phyloP scores from a whole-genome alignment of 129 eudicot genomes.

The Pittosporum tobira region DNA sequence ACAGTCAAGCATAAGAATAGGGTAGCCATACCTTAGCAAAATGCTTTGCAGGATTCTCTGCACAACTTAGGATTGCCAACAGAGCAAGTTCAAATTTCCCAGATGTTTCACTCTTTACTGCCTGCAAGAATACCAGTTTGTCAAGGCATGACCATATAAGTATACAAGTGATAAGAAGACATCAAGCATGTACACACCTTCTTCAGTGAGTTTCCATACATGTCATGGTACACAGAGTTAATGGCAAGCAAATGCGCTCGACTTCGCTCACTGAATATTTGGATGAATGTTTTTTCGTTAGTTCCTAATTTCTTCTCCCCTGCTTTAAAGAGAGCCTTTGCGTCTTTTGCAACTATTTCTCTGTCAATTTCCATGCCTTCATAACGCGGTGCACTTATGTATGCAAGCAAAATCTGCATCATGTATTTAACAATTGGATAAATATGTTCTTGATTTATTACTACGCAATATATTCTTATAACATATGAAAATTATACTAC shows the following conservation, averaged over 20 bases:
- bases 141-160: background rate
- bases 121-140: constrained; percentile 27
- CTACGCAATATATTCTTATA: too few species aligned
- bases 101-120: constrained; percentile 55
- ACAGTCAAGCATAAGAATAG: background rate
- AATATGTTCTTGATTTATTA: too few species aligned
- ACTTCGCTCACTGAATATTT: constrained; percentile 48
- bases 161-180: background rate
- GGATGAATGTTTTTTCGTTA: constrained; percentile 36
- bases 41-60: constrained; percentile 44
- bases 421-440: constrained; percentile 2
- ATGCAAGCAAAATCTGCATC: constrained; percentile 59
- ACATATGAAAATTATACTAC: background rate
- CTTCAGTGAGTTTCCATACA: constrained; percentile 48
- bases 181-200: constrained; percentile 24
- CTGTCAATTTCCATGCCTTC: constrained; percentile 54
- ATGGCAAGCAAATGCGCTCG: constrained; percentile 46
- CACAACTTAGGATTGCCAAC: constrained; percentile 44
- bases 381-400: constrained; percentile 33
- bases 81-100: constrained; percentile 40
- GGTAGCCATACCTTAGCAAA: constrained; percentile 45
- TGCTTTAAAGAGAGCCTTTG: constrained; percentile 47
- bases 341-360: constrained; percentile 45
- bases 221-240: constrained; percentile 35
- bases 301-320: constrained; percentile 66